Conservation (phyloP, 2,329 filamentous ascomycete species). For the Clarireedia homoeocarpa region DNA sequence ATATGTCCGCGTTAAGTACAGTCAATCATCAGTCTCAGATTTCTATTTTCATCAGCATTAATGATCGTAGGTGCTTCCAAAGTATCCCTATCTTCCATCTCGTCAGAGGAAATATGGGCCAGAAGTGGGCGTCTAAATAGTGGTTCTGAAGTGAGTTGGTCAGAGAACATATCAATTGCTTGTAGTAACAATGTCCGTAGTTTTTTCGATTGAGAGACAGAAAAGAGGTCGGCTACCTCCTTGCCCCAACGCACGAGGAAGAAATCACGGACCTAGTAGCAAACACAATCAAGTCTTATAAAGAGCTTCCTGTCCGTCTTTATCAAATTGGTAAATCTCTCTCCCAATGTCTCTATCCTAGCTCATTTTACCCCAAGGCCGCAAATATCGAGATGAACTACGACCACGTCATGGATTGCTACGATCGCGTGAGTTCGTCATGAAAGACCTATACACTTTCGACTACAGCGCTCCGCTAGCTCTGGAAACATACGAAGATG, state of each 20-base stretch:
- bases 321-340: conserved; percentile 74
- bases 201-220: conserved; percentile 76
- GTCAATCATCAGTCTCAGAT: conserved; percentile 3
- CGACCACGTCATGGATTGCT: conserved; percentile 83
- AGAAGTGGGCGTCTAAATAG: conserved; percentile 73
- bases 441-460: conserved; percentile 99
- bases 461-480: conserved; percentile 63
- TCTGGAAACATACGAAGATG: conserved; percentile 69
- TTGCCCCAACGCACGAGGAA: conserved; percentile 93
- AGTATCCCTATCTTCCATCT: conserved; percentile 75
- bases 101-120: conserved; percentile 76
- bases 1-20: conserved; percentile 71
- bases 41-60: not conserved
- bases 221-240: conserved; percentile 63
- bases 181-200: conserved; percentile 35
- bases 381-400: conserved; percentile 91
- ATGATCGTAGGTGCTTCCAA: conserved; percentile 60
- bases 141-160: conserved; percentile 58
- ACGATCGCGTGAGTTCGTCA: conserved; percentile 83
- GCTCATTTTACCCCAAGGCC: conserved; percentile 39
- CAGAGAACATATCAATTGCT: not conserved
- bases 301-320: conserved; percentile 73
- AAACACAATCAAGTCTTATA: conserved; percentile 69
- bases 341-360: not conserved
- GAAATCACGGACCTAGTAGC: conserved; percentile 83